phyloP scores from a whole-genome alignment of 1,139 yeast genomes.

The Saccharomyces pastorianus region DNA sequence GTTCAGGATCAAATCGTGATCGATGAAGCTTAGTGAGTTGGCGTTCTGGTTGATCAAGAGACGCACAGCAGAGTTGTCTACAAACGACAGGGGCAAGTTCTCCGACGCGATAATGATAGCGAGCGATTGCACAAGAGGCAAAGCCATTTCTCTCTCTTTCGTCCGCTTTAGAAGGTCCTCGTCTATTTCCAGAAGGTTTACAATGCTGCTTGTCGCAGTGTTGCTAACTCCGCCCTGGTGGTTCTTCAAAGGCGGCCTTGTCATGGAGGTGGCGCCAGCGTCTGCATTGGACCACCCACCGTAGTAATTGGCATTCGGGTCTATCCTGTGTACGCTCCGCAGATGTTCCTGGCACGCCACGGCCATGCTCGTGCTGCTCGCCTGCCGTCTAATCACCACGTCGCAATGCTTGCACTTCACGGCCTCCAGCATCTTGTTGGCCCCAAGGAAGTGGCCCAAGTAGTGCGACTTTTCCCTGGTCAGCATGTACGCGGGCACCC shows the following conservation, averaged over 20 bases:
- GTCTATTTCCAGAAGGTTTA: background rate
- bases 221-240: background rate
- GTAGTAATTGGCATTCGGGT: constrained; percentile 8
- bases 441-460: constrained; percentile 15
- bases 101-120: constrained; percentile 16
- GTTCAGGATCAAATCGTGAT: constrained; percentile 3
- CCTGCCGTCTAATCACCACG: constrained; percentile 6
- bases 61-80: constrained; percentile 8
- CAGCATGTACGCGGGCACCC: constrained; percentile 14
- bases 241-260: background rate
- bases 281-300: background rate
- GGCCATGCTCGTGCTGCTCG: constrained; percentile 3
- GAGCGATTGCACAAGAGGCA: constrained; percentile 10
- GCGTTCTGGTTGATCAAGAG: constrained; percentile 7
- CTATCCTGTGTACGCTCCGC: constrained; percentile 9
- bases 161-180: background rate
- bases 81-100: constrained; percentile 12
- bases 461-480: constrained; percentile 8
- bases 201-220: background rate
- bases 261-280: background rate
- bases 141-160: constrained; percentile 4
- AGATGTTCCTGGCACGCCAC: constrained; percentile 10
- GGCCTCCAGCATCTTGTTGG: constrained; percentile 1
- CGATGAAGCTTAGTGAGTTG: constrained; percentile 1
- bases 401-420: constrained; percentile 18